phyloP scores from a whole-genome alignment of 495 filamentous ascomycete genomes.

The Penicillium canescens region DNA sequence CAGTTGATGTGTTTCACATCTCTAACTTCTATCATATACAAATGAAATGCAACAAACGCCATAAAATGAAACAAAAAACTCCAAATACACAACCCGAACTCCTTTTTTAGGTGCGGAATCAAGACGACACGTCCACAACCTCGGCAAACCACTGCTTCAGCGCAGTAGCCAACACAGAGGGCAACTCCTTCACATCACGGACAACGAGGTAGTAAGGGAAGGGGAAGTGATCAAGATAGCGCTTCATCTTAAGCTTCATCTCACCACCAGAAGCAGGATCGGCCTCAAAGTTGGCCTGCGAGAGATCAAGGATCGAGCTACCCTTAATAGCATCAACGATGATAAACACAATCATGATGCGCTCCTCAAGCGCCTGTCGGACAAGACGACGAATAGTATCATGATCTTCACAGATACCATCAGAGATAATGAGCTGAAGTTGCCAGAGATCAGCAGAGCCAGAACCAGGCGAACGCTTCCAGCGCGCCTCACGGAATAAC shows the following conservation, averaged over 20 bases:
- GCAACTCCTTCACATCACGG: constrained; percentile 85
- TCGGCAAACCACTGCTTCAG: constrained; percentile 97
- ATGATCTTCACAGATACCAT: constrained; percentile 90
- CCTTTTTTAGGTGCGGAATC: constrained; percentile 17
- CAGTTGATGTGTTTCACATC: background rate
- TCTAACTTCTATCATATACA: constrained; percentile 21
- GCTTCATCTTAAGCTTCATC: constrained; percentile 72
- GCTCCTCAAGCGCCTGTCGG: constrained; percentile 82
- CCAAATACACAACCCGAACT: constrained; percentile 10
- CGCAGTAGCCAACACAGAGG: constrained; percentile 80
- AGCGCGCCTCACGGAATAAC: constrained; percentile 75
- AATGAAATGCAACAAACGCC: constrained; percentile 10
- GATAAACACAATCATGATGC: constrained; percentile 97
- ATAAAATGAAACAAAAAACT: constrained; percentile 14
- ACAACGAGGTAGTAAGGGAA: constrained; percentile 96
- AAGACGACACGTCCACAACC: constrained; percentile 65
- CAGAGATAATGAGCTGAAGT: constrained; percentile 85
- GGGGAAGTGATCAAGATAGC: constrained; percentile 93
- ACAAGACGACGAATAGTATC: constrained; percentile 79
- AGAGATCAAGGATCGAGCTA: constrained; percentile 76
- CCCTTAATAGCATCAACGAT: constrained; percentile 79
- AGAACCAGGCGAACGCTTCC: constrained; percentile 52
- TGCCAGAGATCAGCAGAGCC: constrained; percentile 87
- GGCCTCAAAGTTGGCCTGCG: constrained; percentile 72
- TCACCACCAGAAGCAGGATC: constrained; percentile 55